These are phyloP conservation scores for Scopulariopsis brevicaulis DNA, from an alignment of 2,329 filamentous ascomycete species.

Conservation along the genomic window DNA sequence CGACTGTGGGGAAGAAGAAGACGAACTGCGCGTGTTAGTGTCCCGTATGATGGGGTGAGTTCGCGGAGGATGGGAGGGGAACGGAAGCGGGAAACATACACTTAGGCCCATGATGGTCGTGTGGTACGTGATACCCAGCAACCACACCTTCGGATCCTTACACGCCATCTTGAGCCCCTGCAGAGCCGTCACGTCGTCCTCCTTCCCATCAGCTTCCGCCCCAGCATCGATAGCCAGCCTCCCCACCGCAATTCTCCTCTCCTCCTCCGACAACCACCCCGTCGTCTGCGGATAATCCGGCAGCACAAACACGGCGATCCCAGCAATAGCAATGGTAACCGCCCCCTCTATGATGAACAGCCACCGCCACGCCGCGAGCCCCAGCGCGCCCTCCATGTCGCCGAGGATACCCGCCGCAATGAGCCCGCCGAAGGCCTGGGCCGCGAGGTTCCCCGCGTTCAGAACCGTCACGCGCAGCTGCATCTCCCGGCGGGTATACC, in stretches of 20 bases:
- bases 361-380: slow-evolving; percentile 16
- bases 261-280: background rate
- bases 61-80: background rate
- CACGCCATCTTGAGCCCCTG: slow-evolving; percentile 15
- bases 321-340: slow-evolving; percentile 10
- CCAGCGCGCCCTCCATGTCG: slow-evolving; percentile 15
- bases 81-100: slow-evolving; percentile 2
- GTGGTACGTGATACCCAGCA: slow-evolving; percentile 12
- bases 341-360: slow-evolving; percentile 16
- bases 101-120: slow-evolving; percentile 7
- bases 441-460: slow-evolving; percentile 17
- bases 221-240: background rate
- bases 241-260: background rate
- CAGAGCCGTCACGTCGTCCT: slow-evolving; percentile 6
- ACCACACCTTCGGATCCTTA: slow-evolving; percentile 22
- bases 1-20: slow-evolving; percentile 17
- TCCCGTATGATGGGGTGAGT: too few species aligned
- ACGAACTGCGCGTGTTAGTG: background rate
- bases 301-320: slow-evolving; percentile 11
- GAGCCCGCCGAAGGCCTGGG: slow-evolving; percentile 22
- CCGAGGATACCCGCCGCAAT: slow-evolving; percentile 19
- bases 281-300: slow-evolving; percentile 11
- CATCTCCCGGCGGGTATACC: slow-evolving; percentile 26
- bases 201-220: slow-evolving; percentile 3
- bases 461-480: slow-evolving; percentile 20